Evolutionary conservation across 805 yeast species (phyloP).

Genomic region (Nakazawaea holstii): DNA sequence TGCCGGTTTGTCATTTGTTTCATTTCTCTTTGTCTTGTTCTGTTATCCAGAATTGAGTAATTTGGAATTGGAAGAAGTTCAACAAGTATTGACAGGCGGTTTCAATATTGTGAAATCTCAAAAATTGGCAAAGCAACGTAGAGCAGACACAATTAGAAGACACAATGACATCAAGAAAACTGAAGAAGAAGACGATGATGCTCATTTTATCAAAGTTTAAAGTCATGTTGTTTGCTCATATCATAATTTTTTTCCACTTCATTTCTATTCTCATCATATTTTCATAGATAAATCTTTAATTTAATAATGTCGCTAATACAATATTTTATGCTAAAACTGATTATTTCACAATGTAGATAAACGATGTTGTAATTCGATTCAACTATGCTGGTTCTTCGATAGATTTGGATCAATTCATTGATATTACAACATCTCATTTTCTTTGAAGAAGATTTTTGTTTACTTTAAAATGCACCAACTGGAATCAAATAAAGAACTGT

Average conservation of each 20-base stretch:
- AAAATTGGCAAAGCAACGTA: conserved; percentile 37
- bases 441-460: too few species aligned
- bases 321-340: too few species aligned
- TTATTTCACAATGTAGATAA: too few species aligned
- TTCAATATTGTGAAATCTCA: conserved; percentile 73
- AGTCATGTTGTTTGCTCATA: background rate
- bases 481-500: too few species aligned
- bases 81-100: conserved; percentile 73
- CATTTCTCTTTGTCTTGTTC: conserved; percentile 72
- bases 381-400: too few species aligned
- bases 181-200: background rate
- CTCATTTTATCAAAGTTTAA: background rate
- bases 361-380: too few species aligned
- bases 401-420: too few species aligned
- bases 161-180: background rate
- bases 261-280: background rate
- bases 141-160: conserved; percentile 5
- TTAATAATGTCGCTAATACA: background rate
- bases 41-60: conserved; percentile 92
- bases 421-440: too few species aligned
- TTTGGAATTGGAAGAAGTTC: conserved; percentile 87
- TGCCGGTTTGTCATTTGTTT: conserved; percentile 71
- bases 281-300: background rate
- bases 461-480: too few species aligned
- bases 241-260: background rate